Percentiles rank a stretch among this genome's conserved stretches.
phyloP scores from a whole-genome alignment of 2,329 filamentous ascomycete species.

The Xylariaceae sp. region DNA sequence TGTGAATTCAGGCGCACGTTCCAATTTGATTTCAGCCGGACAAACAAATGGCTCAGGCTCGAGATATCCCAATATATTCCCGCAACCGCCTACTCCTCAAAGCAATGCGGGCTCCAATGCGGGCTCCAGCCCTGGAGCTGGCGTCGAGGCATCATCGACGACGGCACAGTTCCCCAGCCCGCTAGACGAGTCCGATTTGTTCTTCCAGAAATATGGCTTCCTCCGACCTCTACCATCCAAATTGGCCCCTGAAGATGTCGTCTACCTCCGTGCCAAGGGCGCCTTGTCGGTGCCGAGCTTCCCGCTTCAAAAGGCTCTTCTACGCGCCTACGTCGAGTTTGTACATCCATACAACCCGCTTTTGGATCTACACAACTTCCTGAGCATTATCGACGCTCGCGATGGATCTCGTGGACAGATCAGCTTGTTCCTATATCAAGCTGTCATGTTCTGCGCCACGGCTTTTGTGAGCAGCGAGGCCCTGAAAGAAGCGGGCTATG shows the following conservation, averaged over 20 bases:
- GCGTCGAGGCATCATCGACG: conserved; percentile 28
- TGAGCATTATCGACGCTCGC: conserved; percentile 55
- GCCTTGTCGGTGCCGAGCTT: conserved; percentile 70
- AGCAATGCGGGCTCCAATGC: conserved; percentile 16
- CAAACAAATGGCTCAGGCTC: conserved; percentile 28
- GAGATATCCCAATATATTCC: conserved; percentile 32
- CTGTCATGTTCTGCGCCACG: conserved; percentile 88
- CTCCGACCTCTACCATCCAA: conserved; percentile 73
- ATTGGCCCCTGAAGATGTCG: conserved; percentile 74
- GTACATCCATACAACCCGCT: conserved; percentile 94
- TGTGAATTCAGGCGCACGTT: conserved; percentile 31
- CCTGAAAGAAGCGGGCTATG: conserved; percentile 71
- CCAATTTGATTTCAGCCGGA: conserved; percentile 29
- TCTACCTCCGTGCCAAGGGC: conserved; percentile 78
- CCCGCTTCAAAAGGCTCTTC: conserved; percentile 69
- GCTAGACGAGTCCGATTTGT: conserved; percentile 44
- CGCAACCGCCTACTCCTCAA: conserved; percentile 29
- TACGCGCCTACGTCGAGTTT: conserved; percentile 80
- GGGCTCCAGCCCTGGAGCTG: conserved; percentile 25
- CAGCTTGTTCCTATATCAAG: conserved; percentile 85
- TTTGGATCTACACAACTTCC: conserved; percentile 60
- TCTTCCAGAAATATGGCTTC: conserved; percentile 57
- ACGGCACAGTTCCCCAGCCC: conserved; percentile 42
- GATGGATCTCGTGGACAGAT: conserved; percentile 67
- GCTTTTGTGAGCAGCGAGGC: conserved; percentile 80